These are phyloP conservation scores for Lizanozyma gosingica DNA, from an alignment of 1,139 yeast genomes.

Conservation along the genomic window DNA sequence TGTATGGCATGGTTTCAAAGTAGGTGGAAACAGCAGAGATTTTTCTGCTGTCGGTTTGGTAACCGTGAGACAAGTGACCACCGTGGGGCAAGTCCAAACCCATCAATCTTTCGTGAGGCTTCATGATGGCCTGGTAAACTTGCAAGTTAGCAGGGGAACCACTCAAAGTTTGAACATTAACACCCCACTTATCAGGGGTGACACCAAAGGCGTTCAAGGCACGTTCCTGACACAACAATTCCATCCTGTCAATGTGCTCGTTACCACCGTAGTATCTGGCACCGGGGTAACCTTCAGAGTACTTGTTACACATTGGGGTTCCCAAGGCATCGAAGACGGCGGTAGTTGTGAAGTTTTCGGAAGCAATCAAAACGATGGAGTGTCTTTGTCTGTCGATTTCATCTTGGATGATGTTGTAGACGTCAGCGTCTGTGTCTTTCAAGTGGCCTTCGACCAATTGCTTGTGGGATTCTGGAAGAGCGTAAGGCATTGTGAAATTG, in stretches of 20 bases:
- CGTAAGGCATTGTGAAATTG: constrained; percentile 37
- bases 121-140: constrained; percentile 90
- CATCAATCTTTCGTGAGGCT: constrained; percentile 93
- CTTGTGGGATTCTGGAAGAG: constrained; percentile 58
- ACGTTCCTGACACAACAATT: constrained; percentile 82
- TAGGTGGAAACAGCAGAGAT: constrained; percentile 94
- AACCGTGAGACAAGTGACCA: constrained; percentile 97
- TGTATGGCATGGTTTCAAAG: constrained; percentile 97
- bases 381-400: constrained; percentile 92
- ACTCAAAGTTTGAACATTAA: constrained; percentile 89
- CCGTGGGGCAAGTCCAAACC: constrained; percentile 97
- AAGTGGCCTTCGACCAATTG: constrained; percentile 61
- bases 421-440: constrained; percentile 75
- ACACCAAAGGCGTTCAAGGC: constrained; percentile 82
- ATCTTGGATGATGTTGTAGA: constrained; percentile 70
- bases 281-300: constrained; percentile 84
- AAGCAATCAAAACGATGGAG: constrained; percentile 89
- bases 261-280: constrained; percentile 88
- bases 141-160: constrained; percentile 98
- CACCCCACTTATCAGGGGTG: constrained; percentile 89
- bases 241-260: constrained; percentile 91
- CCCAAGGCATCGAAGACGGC: constrained; percentile 96
- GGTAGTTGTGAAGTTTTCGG: constrained; percentile 94
- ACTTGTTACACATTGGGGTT: constrained; percentile 91
- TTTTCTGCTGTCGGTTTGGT: constrained; percentile 92